Evolutionary conservation across 495 filamentous ascomycete species (phyloP), one percentile per base, ranked within the genome.

Genomic region (Pyrenopolyporus hunteri): DNA sequence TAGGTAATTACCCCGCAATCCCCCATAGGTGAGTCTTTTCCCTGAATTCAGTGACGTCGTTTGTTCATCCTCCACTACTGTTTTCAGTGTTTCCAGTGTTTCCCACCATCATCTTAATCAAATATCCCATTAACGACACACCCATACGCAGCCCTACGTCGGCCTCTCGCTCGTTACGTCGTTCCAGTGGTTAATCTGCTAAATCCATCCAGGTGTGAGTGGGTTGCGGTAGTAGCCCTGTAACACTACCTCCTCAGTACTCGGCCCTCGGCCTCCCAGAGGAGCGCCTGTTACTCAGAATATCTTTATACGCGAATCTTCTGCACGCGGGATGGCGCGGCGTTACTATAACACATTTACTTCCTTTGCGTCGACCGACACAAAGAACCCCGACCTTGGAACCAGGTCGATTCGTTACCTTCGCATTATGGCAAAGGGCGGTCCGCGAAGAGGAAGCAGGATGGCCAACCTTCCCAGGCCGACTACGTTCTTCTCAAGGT

Each of bases 401-500:
- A 11, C 19, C 28, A 16, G 22, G 28, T 25, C 28, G 32, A 57
- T 17, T 20, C 16, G 20, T 42, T 51, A 11, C 51, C 45, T 28
- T 32, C 23, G 22, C 8, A 46, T 36, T 47, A 26, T 28, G 11
- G 35, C 5, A 40, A 51, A 31, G 31, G 8, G 10, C 10, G 33
- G 22, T 13, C 16, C 1, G 19, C 6, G 8, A 54, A 17, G 42
- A 35, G 31, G n/a, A 56, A 37, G 37, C 44, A 26, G 43, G 45
- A 51, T 52, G 26, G 50, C 37, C 23, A 32, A 20, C 56, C 42
- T 22, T 60, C 61, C 11, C 9, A 25, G 29, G 55, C 36, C 16
- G 61, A 65, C 33, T 60, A 60, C 33, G 4, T 56, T 6, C 23
- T 65, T 0, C 46, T 65, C 19, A 65, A 43, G 22, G 51, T 51